These are phyloP conservation scores for Pseudomassariella vexata DNA, from an alignment of 2,329 filamentous ascomycete species.

Conservation along the genomic window DNA sequence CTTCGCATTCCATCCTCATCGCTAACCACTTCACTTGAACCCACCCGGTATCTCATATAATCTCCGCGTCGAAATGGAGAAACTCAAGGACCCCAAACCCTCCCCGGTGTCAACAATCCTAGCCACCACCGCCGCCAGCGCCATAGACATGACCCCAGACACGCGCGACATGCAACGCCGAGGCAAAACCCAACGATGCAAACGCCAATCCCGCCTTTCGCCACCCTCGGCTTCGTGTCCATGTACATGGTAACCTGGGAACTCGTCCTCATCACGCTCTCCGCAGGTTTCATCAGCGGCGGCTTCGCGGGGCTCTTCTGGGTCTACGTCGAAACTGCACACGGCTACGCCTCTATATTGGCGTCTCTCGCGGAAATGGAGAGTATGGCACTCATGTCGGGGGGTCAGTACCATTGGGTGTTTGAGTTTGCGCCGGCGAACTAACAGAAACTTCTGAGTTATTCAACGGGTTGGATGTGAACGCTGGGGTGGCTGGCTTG, in stretches of 20 bases:
- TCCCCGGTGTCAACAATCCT: too few species aligned
- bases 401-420: constrained; percentile 9
- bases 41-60: too few species aligned
- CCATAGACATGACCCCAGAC: neutral
- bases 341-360: constrained; percentile 13
- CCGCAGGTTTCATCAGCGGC: constrained; percentile 10
- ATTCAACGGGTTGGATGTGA: constrained; percentile 9
- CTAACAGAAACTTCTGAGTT: constrained; percentile 7
- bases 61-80: too few species aligned
- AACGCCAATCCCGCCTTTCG: constrained; percentile 8
- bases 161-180: constrained; percentile 6
- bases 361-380: constrained; percentile 10
- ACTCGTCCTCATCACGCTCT: constrained; percentile 14
- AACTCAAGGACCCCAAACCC: too few species aligned
- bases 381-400: constrained; percentile 7
- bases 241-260: constrained; percentile 21
- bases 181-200: constrained; percentile 12
- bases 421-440: constrained; percentile 6
- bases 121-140: neutral
- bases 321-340: constrained; percentile 13
- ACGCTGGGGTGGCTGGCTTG: constrained; percentile 8
- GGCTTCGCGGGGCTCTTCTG: constrained; percentile 18
- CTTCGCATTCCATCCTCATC: too few species aligned
- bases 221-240: constrained; percentile 16
- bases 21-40: too few species aligned